Conservation (phyloP, 2,329 filamentous ascomycete species). For the Cercospora sesami region DNA sequence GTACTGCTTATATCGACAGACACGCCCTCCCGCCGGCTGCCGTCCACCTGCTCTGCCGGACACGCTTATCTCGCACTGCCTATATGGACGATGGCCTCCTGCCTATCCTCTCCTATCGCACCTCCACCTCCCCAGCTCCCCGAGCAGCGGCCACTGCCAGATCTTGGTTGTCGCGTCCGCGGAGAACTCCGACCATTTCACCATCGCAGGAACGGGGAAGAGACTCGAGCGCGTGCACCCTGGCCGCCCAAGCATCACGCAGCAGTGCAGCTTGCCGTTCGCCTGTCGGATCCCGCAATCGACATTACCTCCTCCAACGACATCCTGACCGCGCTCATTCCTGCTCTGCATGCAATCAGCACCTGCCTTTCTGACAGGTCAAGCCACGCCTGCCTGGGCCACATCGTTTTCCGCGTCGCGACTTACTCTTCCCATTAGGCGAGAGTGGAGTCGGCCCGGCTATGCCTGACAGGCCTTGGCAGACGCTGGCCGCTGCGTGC, state of each 20-base stretch:
- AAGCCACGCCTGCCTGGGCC: not conserved
- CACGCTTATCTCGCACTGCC: not conserved
- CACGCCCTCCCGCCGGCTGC: not conserved
- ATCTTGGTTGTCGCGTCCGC: not conserved
- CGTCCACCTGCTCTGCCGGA: not conserved
- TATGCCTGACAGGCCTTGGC: not conserved
- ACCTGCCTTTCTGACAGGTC: not conserved
- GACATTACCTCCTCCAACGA: not conserved
- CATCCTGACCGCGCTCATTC: not conserved
- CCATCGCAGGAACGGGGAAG: not conserved
- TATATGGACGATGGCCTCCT: not conserved
- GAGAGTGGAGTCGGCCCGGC: slow-evolving; percentile 6
- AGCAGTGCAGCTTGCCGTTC: slow-evolving; percentile 5
- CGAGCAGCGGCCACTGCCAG: not conserved
- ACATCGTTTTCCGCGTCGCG: not conserved
- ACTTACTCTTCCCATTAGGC: not conserved
- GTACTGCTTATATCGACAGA: not conserved
- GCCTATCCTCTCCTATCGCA: not conserved
- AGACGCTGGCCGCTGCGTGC: not conserved
- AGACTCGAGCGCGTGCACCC: not conserved
- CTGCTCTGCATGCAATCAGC: not conserved
- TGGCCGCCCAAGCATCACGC: not conserved
- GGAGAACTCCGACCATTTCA: not conserved
- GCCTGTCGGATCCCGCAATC: not conserved
- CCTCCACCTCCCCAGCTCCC: not conserved